Evolutionary conservation across 805 yeast genomes (phyloP), one percentile per base, ranked within the genome.

Genomic region (Henningerozyma blattae): DNA sequence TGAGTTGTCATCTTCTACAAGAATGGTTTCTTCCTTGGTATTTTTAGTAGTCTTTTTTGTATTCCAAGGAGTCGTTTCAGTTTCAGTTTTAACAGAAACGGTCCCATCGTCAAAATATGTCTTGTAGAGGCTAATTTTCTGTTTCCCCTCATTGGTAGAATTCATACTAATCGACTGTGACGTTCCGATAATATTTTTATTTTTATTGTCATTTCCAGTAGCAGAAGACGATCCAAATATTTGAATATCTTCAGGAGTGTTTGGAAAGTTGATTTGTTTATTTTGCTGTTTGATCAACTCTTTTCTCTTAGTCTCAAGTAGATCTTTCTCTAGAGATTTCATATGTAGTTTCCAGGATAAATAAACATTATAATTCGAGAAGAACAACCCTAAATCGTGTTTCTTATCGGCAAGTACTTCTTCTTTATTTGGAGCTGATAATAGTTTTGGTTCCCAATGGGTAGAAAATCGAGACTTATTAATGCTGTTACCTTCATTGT

Each of bases 341-440:
- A 75, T 74, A 27, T 64, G 59, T n/a, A 65, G 53, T 45, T 67
- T 70, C 87, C 91, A 85, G 36, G 69, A 70, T 50, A 86, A 56
- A 40, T 68, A 73, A 24, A 72, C 79, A 18, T 74, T 73, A 52
- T 70, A 77, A 34, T 72, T 77, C 17, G 64, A 63, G 61, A 84
- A 86, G 54, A 68, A 82, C 6, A 65, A 36, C 1, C 85, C 86
- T 37, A 64, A 54, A 24, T 62, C 60, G 5, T 76, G 72, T 13
- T 56, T 49, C 2, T 38, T 40, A 31, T 62, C 61, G 19, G 55
- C 50, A 40, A 67, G 65, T 18, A 78, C 72, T 44, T 77, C 82
- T 45, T 79, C 85, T 43, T 65, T 72, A 19, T 77, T 64, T 35
- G 75, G 47, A 15, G 53, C 27, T 12, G n/a, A 10, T 24, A 13